Conservation (phyloP, 371 early-diverging fungal species). For the Saksenaea oblongispora region DNA sequence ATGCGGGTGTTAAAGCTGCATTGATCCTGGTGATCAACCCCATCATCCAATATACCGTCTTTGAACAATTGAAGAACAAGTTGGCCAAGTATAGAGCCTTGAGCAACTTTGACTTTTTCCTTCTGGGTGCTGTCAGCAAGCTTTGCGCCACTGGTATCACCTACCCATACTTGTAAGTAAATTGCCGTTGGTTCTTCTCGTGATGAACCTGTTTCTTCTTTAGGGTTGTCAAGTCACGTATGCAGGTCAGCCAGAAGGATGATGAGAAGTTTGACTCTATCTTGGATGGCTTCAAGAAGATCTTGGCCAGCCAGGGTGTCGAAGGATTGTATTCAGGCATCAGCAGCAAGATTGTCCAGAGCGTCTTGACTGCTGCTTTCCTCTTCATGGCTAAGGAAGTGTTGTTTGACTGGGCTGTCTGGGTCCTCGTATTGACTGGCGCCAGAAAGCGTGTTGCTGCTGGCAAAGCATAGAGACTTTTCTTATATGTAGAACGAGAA, state of each 20-base stretch:
- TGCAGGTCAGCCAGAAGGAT: constrained; percentile 90
- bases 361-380: constrained; percentile 90
- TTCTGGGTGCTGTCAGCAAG: constrained; percentile 93
- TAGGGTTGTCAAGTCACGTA: constrained; percentile 92
- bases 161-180: constrained; percentile 92
- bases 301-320: constrained; percentile 83
- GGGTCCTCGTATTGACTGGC: constrained; percentile 59
- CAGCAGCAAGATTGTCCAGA: constrained; percentile 88
- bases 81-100: constrained; percentile 59
- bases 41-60: constrained; percentile 96
- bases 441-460: constrained; percentile 41
- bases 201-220: not conserved
- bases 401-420: constrained; percentile 75
- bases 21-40: constrained; percentile 97
- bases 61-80: constrained; percentile 87
- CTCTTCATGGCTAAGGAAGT: constrained; percentile 91
- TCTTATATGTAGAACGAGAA: not conserved
- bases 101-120: constrained; percentile 87
- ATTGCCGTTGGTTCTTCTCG: too few species aligned
- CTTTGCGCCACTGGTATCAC: constrained; percentile 93
- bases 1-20: constrained; percentile 89
- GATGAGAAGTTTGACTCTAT: constrained; percentile 79
- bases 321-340: constrained; percentile 89
- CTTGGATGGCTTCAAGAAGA: constrained; percentile 88
- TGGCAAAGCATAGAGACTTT: constrained; percentile 21